These are phyloP conservation scores for Tolypocladium album DNA, from an alignment of 2,329 filamentous ascomycete species.

Conservation along the genomic window DNA sequence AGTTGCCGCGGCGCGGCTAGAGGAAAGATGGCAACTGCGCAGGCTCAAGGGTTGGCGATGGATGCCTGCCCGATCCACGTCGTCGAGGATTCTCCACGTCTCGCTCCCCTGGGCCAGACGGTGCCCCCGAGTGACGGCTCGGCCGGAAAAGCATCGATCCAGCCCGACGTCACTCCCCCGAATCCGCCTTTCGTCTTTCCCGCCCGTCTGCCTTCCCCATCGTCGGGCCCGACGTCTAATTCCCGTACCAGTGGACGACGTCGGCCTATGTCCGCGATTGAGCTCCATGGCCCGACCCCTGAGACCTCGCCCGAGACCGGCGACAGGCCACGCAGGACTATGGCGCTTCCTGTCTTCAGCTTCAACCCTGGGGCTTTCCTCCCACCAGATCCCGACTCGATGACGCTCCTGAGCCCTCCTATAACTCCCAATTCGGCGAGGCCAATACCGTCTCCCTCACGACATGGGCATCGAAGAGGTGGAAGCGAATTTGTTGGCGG, in stretches of 20 bases:
- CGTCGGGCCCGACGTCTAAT: constrained; percentile 34
- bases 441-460: constrained; percentile 42
- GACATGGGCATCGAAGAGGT: constrained; percentile 68
- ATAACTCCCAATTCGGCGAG: constrained; percentile 41
- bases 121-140: not conserved
- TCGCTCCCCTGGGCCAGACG: constrained; percentile 10
- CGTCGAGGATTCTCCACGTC: constrained; percentile 13
- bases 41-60: constrained; percentile 22
- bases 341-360: constrained; percentile 41
- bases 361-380: constrained; percentile 41
- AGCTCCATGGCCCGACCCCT: constrained; percentile 25
- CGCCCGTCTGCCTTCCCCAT: constrained; percentile 29
- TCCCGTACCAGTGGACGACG: constrained; percentile 37
- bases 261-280: constrained; percentile 43
- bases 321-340: constrained; percentile 17
- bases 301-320: constrained; percentile 18
- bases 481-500: constrained; percentile 83
- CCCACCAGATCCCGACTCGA: constrained; percentile 18
- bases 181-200: constrained; percentile 60
- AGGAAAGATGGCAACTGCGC: constrained; percentile 31
- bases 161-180: constrained; percentile 30
- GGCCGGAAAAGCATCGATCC: constrained; percentile 3
- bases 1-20: constrained; percentile 38
- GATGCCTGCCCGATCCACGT: constrained; percentile 12
- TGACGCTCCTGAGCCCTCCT: constrained; percentile 40